phyloP scores from a whole-genome alignment of 2,329 filamentous ascomycete genomes.

The Elsinoe necatrix region DNA sequence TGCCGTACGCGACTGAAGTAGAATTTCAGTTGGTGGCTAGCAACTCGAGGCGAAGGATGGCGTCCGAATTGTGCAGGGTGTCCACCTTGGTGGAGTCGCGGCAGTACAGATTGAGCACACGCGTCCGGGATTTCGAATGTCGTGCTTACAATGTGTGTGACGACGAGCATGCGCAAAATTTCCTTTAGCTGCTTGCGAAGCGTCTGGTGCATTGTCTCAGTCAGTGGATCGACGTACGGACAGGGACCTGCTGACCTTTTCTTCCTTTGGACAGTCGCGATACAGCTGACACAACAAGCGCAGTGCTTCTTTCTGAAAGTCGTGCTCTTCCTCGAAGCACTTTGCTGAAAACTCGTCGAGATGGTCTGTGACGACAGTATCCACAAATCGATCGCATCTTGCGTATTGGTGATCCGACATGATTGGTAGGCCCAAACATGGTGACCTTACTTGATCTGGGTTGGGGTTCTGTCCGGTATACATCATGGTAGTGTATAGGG shows the following conservation, averaged over 20 bases:
- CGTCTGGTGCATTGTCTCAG: conserved; percentile 14
- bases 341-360: conserved; percentile 35
- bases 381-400: conserved; percentile 39
- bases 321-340: conserved; percentile 38
- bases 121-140: conserved; percentile 38
- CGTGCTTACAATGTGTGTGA: conserved; percentile 43
- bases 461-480: conserved; percentile 20
- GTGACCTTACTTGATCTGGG: conserved; percentile 33
- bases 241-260: conserved; percentile 28
- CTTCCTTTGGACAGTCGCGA: conserved; percentile 25
- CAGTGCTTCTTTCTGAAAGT: conserved; percentile 33
- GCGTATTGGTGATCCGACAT: conserved; percentile 38
- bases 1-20: conserved; percentile 39
- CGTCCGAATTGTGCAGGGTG: conserved; percentile 20
- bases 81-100: conserved; percentile 31
- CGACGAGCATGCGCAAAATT: conserved; percentile 39
- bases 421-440: conserved; percentile 39
- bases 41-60: conserved; percentile 35
- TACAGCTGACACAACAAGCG: conserved; percentile 32
- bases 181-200: conserved; percentile 35
- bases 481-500: conserved; percentile 32
- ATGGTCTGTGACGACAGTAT: conserved; percentile 34
- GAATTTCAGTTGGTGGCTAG: conserved; percentile 43
- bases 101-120: conserved; percentile 31
- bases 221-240: neutral